These are phyloP conservation scores for Sonneratia caseolaris DNA, from an alignment of 345 rosid species.

Conservation along the genomic window DNA sequence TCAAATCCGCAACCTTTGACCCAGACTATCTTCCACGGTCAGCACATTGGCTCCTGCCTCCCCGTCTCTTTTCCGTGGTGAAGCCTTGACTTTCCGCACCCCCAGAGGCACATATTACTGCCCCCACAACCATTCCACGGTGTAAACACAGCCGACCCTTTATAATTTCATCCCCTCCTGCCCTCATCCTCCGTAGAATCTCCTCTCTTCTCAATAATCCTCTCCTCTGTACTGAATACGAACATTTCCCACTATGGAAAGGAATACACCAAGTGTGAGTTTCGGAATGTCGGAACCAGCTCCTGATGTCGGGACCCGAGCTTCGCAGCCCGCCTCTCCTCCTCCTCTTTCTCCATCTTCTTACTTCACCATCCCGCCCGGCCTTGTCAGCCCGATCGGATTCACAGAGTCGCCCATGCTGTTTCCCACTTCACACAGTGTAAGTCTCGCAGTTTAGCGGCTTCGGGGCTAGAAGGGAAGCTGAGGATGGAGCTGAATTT, in stretches of 20 bases:
- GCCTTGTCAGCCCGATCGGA: conserved; percentile 44
- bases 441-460: conserved; percentile 17
- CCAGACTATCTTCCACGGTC: neutral
- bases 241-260: neutral
- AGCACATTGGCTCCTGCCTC: neutral
- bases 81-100: neutral
- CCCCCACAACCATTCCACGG: neutral
- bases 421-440: conserved; percentile 39
- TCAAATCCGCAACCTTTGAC: conserved; percentile 4
- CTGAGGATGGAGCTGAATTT: neutral
- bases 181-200: neutral
- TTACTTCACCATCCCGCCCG: conserved; percentile 3
- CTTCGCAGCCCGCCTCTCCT: neutral
- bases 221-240: neutral
- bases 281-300: neutral
- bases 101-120: neutral
- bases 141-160: neutral
- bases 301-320: neutral
- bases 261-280: neutral
- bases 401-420: conserved; percentile 67
- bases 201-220: neutral
- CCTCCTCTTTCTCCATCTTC: conserved; percentile 63
- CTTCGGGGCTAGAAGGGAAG: too few species aligned
- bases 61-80: too few species aligned
- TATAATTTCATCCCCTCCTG: neutral